These are phyloP conservation scores for Pyracantha coccinea DNA, from an alignment of 331 rosid genomes.

Conservation along the genomic window DNA sequence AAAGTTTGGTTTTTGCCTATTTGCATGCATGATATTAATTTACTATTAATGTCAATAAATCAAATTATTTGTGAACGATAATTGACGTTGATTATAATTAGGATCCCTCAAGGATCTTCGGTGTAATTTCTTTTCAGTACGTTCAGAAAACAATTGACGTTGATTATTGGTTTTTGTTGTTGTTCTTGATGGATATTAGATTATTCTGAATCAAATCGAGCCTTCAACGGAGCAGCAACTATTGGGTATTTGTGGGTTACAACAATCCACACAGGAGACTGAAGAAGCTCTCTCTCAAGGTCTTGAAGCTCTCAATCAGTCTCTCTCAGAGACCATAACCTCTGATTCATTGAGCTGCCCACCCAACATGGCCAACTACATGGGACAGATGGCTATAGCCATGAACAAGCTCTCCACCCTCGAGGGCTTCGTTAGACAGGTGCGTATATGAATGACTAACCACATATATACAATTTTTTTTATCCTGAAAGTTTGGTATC, in stretches of 20 bases:
- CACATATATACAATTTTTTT: not conserved
- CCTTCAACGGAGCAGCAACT: conserved; percentile 92
- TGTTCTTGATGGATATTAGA: conserved; percentile 21
- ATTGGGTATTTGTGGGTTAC: conserved; percentile 68
- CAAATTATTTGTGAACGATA: too few species aligned
- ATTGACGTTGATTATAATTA: too few species aligned
- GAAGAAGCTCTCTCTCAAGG: conserved; percentile 90
- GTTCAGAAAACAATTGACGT: not conserved
- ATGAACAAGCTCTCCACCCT: conserved; percentile 78
- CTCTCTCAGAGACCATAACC: conserved; percentile 67
- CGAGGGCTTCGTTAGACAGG: conserved; percentile 91
- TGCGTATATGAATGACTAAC: conserved; percentile 6
- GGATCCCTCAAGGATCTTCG: too few species aligned
- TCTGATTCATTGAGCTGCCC: conserved; percentile 68
- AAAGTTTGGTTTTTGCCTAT: not conserved
- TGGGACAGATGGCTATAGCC: conserved; percentile 96
- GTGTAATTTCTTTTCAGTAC: too few species aligned
- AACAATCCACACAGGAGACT: conserved; percentile 77
- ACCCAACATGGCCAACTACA: conserved; percentile 82
- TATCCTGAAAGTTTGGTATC: too few species aligned
- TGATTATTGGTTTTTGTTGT: not conserved
- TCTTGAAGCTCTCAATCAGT: conserved; percentile 70
- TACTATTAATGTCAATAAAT: too few species aligned
- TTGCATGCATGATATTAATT: not conserved
- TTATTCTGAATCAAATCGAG: conserved; percentile 63